A percentile compares a stretch with the other conserved stretches of the same genome.
These are phyloP conservation scores for Lithocarpus polystachyus DNA, from an alignment of 306 rosid genomes.

Conservation along the genomic window DNA sequence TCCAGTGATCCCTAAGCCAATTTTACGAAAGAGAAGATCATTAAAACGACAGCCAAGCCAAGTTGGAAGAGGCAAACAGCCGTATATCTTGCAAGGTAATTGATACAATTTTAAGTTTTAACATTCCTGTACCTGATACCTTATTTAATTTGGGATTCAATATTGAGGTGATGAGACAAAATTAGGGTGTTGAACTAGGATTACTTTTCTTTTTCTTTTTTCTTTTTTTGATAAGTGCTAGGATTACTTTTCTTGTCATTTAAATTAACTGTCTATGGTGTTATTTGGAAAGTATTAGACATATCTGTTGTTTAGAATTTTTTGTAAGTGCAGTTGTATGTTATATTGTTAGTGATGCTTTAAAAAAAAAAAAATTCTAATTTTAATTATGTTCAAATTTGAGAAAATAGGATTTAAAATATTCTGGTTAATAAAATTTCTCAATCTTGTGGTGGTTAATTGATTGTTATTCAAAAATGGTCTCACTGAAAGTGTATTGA, in stretches of 20 bases:
- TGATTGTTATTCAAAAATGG: neutral
- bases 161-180: neutral
- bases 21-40: constrained; percentile 59
- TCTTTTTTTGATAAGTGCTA: no score
- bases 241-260: neutral
- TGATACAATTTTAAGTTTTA: neutral
- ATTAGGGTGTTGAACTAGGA: neutral
- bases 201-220: neutral
- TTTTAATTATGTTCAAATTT: neutral
- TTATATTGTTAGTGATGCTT: neutral
- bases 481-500: neutral
- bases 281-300: neutral
- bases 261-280: neutral
- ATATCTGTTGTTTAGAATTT: neutral
- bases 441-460: neutral
- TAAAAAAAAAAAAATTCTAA: no score
- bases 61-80: constrained; percentile 47
- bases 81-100: constrained; percentile 53
- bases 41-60: constrained; percentile 65
- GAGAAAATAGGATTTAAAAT: neutral
- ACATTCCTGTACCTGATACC: neutral
- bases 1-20: constrained; percentile 43
- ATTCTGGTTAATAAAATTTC: neutral
- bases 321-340: neutral
- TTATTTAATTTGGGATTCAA: neutral